Evolutionary conservation across 306 rosid species (phyloP).

Genomic region (Canavalia ensiformis): DNA sequence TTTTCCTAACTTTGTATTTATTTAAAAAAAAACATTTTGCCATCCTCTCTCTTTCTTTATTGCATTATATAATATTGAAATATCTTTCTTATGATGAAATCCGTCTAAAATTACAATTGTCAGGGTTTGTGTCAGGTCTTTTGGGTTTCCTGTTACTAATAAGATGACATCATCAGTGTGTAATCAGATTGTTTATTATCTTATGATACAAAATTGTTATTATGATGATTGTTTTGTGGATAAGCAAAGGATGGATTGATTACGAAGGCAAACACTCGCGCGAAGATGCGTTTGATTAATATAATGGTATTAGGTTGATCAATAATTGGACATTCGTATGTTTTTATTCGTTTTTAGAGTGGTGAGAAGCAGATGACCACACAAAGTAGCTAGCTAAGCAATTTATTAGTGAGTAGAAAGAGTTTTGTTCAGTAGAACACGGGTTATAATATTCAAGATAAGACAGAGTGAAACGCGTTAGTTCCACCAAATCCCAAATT

Average conservation of each 20-base stretch:
- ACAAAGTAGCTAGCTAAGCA: slow-evolving; percentile 28
- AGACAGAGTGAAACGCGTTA: slow-evolving; percentile 60
- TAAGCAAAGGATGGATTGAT: slow-evolving; percentile 72
- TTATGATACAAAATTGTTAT: slow-evolving; percentile 30
- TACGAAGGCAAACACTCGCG: slow-evolving; percentile 61
- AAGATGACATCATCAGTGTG: background rate
- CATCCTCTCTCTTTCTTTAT: background rate
- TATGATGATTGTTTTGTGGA: slow-evolving; percentile 60
- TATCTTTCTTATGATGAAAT: background rate
- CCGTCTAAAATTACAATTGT: background rate
- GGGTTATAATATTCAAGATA: slow-evolving; percentile 47
- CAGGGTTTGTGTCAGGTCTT: background rate
- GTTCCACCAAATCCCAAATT: slow-evolving; percentile 76
- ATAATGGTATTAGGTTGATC: slow-evolving; percentile 45
- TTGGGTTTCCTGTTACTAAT: background rate
- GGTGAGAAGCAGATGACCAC: slow-evolving; percentile 42
- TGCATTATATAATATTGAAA: slow-evolving; percentile 1
- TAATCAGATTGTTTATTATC: background rate
- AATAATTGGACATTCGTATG: slow-evolving; percentile 45
- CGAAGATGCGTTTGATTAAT: slow-evolving; percentile 53
- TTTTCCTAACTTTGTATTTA: too few relatives aligned
- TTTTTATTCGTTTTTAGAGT: slow-evolving; percentile 35
- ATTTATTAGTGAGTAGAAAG: slow-evolving; percentile 45
- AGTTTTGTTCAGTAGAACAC: slow-evolving; percentile 44
- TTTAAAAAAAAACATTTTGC: too few relatives aligned